Conservation (phyloP, 148 eudicot genomes). For the Chenopodium formosanum region DNA sequence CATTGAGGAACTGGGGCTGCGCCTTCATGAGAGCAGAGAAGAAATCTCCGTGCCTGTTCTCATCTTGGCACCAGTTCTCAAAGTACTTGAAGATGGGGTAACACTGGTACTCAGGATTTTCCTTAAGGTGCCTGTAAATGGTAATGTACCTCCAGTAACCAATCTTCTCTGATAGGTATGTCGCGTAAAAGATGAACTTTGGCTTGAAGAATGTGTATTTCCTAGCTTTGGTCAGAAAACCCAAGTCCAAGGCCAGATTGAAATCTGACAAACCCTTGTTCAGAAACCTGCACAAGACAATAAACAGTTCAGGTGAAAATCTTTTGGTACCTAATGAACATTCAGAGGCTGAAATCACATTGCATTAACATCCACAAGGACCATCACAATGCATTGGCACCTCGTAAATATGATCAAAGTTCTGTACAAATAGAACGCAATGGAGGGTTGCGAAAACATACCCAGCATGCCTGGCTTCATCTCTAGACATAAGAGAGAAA, state of each 20-base stretch:
- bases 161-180: conserved; percentile 91
- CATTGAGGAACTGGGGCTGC: conserved; percentile 97
- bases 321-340: background rate
- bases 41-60: conserved; percentile 97
- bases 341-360: background rate
- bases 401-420: conserved; percentile 7
- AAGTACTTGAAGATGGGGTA: conserved; percentile 97
- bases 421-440: background rate
- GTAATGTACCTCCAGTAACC: conserved; percentile 99
- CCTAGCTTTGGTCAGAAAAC: conserved; percentile 94
- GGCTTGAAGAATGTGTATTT: conserved; percentile 98
- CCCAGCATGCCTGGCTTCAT: conserved; percentile 99
- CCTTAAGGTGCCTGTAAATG: conserved; percentile 92
- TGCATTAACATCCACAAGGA: background rate
- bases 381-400: background rate
- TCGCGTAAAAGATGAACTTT: conserved; percentile 96
- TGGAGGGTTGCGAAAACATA: conserved; percentile 30
- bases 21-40: conserved; percentile 97
- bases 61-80: conserved; percentile 99
- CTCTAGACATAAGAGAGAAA: conserved; percentile 99
- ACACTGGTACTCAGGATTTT: conserved; percentile 80
- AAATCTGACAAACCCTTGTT: conserved; percentile 96
- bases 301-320: background rate
- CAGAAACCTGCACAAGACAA: conserved; percentile 66
- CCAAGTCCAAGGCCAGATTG: conserved; percentile 91